phyloP scores from a whole-genome alignment of 2,329 filamentous ascomycete species.

The Paracamarosporium sp. region DNA sequence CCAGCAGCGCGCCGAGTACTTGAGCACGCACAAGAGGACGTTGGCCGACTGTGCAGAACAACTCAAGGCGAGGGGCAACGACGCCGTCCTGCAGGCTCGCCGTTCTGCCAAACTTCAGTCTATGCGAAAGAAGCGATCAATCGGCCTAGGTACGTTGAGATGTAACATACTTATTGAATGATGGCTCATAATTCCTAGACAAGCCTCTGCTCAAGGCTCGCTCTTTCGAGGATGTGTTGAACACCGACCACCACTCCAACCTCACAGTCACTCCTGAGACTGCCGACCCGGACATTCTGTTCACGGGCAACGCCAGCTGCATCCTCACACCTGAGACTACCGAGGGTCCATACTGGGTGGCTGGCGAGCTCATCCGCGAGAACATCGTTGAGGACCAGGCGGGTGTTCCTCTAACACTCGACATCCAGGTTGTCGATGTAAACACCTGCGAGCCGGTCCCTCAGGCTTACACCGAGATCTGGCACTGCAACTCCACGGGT shows the following conservation, averaged over 20 bases:
- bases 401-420: constrained; percentile 58
- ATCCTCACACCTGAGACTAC: constrained; percentile 43
- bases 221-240: constrained; percentile 33
- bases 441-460: constrained; percentile 60
- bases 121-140: constrained; percentile 47
- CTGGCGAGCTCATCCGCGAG: constrained; percentile 58
- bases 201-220: constrained; percentile 36
- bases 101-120: constrained; percentile 49
- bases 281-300: constrained; percentile 35
- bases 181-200: constrained; percentile 20
- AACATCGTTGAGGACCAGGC: constrained; percentile 57
- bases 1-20: constrained; percentile 43
- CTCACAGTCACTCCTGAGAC: constrained; percentile 36
- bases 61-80: constrained; percentile 48
- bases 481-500: constrained; percentile 52
- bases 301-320: constrained; percentile 41
- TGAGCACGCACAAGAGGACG: constrained; percentile 47
- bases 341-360: constrained; percentile 50
- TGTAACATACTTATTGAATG: background rate
- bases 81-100: constrained; percentile 50
- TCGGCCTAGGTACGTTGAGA: constrained; percentile 6
- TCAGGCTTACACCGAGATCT: constrained; percentile 60
- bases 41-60: constrained; percentile 50
- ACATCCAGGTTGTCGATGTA: constrained; percentile 63
- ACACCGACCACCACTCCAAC: constrained; percentile 38